Evolutionary conservation across 1,284 basidiomycete genomes (phyloP), one percentile per base, ranked within the genome.

Genomic region (Fomitopsis betulina): DNA sequence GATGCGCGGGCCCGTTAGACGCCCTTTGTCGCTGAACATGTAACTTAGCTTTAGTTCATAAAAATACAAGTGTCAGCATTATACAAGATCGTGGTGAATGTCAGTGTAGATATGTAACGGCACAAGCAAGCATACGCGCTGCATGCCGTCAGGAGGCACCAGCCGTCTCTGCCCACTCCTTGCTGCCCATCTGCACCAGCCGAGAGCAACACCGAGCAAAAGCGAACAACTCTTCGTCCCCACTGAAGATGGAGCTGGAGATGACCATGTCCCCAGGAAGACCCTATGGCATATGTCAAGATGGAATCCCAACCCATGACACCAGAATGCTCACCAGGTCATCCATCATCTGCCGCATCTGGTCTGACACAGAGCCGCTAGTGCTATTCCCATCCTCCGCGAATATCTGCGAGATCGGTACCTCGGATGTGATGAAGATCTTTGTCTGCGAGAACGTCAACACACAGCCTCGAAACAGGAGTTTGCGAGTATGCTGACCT

Each of bases 141-240:
- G 19, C 27, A 15, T 30, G 17, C 12, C 32, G 32, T 62, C 63
- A 72, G 54, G 63, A 65, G 32, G 55, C 54, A 8, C 74, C 73
- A 0, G 85, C 79, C n/a, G 79, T 85, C 73, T 90, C 86, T 1
- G 87, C 86, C 91, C 92, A 94, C 63, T 91, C 86, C 65, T 79
- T 85, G 68, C 89, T 92, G 49, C 94, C 91, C 94, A 97, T 96
- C 73, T 97, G 88, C 35, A 93, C 89, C 27, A 97, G 76, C 53
- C 94, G 81, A 32, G 92, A 94, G 67, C 94, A 95, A 38, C 94
- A 95, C 53, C 95, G 82, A 10, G 94, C 94, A 72, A 96, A 98
- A 0, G 95, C 95, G 71, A 98, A 97, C 7, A 96, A 71, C 73
- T 98, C 95, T 72, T 97, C 95, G 67, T 97, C 94, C 4, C 94